phyloP scores from a whole-genome alignment of 2,329 filamentous ascomycete genomes.

The Aureobasidium musti region DNA sequence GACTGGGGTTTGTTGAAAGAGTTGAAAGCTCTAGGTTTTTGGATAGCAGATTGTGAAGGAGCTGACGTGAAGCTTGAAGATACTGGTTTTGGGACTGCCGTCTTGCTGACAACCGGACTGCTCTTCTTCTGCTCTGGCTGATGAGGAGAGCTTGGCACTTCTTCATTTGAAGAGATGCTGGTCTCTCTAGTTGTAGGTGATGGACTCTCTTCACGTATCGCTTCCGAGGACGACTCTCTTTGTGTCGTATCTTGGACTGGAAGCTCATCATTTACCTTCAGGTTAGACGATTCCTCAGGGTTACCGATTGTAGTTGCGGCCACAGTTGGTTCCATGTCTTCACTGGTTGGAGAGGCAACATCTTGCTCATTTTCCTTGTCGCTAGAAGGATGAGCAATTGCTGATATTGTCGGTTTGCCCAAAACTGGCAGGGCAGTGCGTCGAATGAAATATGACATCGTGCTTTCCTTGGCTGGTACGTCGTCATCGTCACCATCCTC shows the following conservation, averaged over 20 bases:
- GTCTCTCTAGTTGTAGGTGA: slow-evolving; percentile 11
- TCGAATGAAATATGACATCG: background rate
- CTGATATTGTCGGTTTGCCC: slow-evolving; percentile 19
- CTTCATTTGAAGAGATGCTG: background rate
- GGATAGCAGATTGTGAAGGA: background rate
- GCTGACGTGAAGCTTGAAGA: background rate
- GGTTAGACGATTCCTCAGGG: background rate
- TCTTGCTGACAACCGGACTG: background rate
- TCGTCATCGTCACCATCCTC: background rate
- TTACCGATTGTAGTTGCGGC: background rate
- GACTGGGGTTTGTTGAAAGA: slow-evolving; percentile 11
- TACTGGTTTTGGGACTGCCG: background rate
- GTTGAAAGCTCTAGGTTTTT: background rate
- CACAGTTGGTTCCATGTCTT: background rate
- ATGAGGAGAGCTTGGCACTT: background rate
- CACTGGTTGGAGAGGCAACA: background rate
- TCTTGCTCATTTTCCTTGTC: slow-evolving; percentile 1
- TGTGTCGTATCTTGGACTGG: background rate
- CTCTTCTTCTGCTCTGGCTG: slow-evolving; percentile 13
- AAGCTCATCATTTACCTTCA: background rate
- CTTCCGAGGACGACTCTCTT: slow-evolving; percentile 6
- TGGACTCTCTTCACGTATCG: background rate
- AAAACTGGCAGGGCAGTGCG: slow-evolving; percentile 5
- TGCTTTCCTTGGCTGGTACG: background rate
- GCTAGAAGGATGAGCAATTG: slow-evolving; percentile 9